Evolutionary conservation across 305 asterid genomes (phyloP), one percentile per base, ranked within the genome.

Genomic region (Caryopteris hybrid): DNA sequence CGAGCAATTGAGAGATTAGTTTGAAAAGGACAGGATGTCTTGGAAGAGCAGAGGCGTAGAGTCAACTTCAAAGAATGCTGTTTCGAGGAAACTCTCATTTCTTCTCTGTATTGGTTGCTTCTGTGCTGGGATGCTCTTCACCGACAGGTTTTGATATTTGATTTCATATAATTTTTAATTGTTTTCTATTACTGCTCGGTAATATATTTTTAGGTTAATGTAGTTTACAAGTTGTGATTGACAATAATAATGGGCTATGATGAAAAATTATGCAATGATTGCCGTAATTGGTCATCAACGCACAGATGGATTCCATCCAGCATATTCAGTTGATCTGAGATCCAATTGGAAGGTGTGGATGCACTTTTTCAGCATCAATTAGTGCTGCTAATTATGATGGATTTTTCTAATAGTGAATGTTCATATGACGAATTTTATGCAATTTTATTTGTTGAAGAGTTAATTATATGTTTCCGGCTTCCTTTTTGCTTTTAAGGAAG

Each of bases 61-160:
- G 59, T 80, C 91, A 42, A 50, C 81, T 72, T 71, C 77, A 21
- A 94, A 69, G 79, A 80, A 73, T 72, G 72, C 60, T 42, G 60
- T 89, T 58, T 78, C 97, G 3, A 84, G 93, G 61, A 91, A 82
- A 74, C 74, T 88, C 64, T 76, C 96, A 6, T 13, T 91, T 72
- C 78, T 89, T 51, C 92, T 91, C 11, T 94, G 99, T 76, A 63
- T 93, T 69, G 89, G 95, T 62, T 93, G 96, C 79, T 93, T 91
- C 76, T 93, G 89, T 63, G 88, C 77, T 57, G 99, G 99, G 75
- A 91, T 89, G 97, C 88, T 94, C 83, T 94, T 91, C 88, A 89
- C 95, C 76, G 93, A 87, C 92, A 89, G 99, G 99, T 92, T 25
- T 79, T 46, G 41, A 51, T 69, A 18, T 46, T 62, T 16, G 34